Conservation (phyloP, 2,329 filamentous ascomycete genomes). For the Ascochyta viciae-villosae region DNA sequence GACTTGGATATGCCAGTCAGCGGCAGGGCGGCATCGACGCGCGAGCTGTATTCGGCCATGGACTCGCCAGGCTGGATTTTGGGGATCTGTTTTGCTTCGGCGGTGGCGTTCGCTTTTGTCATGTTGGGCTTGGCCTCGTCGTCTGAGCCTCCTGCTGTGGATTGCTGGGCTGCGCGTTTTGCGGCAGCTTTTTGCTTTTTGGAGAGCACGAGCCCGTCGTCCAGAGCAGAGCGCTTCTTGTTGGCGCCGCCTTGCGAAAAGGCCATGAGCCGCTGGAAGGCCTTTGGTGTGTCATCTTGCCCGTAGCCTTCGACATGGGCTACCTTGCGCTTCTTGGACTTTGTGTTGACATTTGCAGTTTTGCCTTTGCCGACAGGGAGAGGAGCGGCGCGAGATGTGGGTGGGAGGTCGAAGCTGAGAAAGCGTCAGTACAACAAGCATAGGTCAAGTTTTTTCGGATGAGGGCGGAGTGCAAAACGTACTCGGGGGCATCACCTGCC, state of each 20-base stretch:
- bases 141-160: not conserved
- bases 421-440: slow-evolving; percentile 43
- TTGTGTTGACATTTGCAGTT: slow-evolving; percentile 42
- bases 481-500: slow-evolving; percentile 51
- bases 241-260: slow-evolving; percentile 61
- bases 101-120: slow-evolving; percentile 34
- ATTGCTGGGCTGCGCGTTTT: slow-evolving; percentile 15
- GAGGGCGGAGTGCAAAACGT: slow-evolving; percentile 15
- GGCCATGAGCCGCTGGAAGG: slow-evolving; percentile 86
- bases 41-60: slow-evolving; percentile 78
- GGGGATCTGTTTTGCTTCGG: slow-evolving; percentile 18
- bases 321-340: slow-evolving; percentile 48
- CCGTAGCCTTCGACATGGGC: slow-evolving; percentile 59
- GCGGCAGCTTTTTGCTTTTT: slow-evolving; percentile 57
- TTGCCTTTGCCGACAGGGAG: slow-evolving; percentile 61
- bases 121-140: slow-evolving; percentile 3
- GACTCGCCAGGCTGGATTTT: slow-evolving; percentile 81
- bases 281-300: slow-evolving; percentile 83
- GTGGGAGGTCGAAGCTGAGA: slow-evolving; percentile 67
- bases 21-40: slow-evolving; percentile 85
- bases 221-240: slow-evolving; percentile 66
- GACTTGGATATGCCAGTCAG: slow-evolving; percentile 69
- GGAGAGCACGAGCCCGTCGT: slow-evolving; percentile 66
- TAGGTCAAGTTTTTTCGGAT: not conserved
- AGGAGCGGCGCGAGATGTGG: slow-evolving; percentile 64